Evolutionary conservation across 2,329 filamentous ascomycete species (phyloP).

Genomic region (Arthrobotrys megalospora): DNA sequence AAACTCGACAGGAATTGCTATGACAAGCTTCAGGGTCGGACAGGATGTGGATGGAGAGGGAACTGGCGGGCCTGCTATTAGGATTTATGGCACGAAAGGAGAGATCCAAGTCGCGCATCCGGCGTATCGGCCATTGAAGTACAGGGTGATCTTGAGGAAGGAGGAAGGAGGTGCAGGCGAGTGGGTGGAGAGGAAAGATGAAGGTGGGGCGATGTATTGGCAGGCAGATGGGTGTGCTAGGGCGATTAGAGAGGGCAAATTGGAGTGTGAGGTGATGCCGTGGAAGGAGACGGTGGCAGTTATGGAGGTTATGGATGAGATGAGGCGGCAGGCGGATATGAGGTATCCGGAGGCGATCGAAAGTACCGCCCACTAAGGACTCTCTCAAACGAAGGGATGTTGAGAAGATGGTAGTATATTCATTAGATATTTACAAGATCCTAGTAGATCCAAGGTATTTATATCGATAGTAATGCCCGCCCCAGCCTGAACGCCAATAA

Average conservation of each 20-base stretch:
- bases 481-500: slow-evolving; percentile 40
- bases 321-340: slow-evolving; percentile 75
- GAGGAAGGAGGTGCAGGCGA: slow-evolving; percentile 70
- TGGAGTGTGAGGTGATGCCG: slow-evolving; percentile 80
- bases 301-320: slow-evolving; percentile 85
- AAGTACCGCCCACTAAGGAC: slow-evolving; percentile 69
- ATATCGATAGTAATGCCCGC: slow-evolving; percentile 17
- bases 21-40: slow-evolving; percentile 76
- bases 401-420: slow-evolving; percentile 32
- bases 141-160: slow-evolving; percentile 75
- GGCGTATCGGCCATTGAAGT: slow-evolving; percentile 78
- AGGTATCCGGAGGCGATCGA: slow-evolving; percentile 78
- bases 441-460: slow-evolving; percentile 15
- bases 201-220: slow-evolving; percentile 88
- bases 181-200: slow-evolving; percentile 67
- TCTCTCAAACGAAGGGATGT: background rate
- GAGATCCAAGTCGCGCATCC: slow-evolving; percentile 85
- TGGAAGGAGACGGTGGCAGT: slow-evolving; percentile 84
- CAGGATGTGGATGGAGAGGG: slow-evolving; percentile 76
- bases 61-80: slow-evolving; percentile 77
- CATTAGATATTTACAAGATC: slow-evolving; percentile 29
- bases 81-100: slow-evolving; percentile 84
- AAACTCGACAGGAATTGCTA: slow-evolving; percentile 80
- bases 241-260: slow-evolving; percentile 81
- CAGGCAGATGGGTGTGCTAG: slow-evolving; percentile 85